A percentile compares a stretch with the other conserved stretches of the same genome.
Conservation (phyloP, 2,329 filamentous ascomycete genomes). For the Cercospora brassicicola region DNA sequence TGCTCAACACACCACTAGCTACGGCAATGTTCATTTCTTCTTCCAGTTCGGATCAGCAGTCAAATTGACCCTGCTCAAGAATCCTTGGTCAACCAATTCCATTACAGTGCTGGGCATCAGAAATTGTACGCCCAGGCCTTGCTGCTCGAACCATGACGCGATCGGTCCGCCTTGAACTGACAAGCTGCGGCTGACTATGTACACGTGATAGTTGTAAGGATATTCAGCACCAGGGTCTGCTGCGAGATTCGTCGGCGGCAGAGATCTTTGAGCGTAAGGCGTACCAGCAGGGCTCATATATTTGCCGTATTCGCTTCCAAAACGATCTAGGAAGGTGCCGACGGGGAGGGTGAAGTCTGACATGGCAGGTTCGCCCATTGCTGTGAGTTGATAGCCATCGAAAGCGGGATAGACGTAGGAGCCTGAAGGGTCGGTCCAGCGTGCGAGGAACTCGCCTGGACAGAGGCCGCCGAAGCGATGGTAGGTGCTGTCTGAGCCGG, state of each 20-base stretch:
- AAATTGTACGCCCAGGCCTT: constrained; percentile 14
- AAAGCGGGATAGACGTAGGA: constrained; percentile 12
- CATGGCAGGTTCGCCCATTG: constrained; percentile 5
- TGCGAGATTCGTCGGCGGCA: constrained; percentile 13
- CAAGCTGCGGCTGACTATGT: constrained; percentile 9
- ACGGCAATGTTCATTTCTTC: background rate
- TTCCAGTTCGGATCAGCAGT: constrained; percentile 15
- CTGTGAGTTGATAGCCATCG: constrained; percentile 15
- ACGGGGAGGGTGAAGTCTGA: constrained; percentile 7
- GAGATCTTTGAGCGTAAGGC: constrained; percentile 8
- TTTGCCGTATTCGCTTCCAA: constrained; percentile 14
- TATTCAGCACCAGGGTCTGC: constrained; percentile 9
- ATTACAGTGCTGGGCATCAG: constrained; percentile 9
- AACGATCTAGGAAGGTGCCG: constrained; percentile 16
- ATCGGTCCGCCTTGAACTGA: constrained; percentile 11
- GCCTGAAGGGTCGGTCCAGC: constrained; percentile 12
- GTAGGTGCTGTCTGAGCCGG: constrained; percentile 16
- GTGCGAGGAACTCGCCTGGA: constrained; percentile 16
- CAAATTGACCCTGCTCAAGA: constrained; percentile 12
- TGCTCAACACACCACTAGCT: background rate
- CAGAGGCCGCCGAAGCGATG: constrained; percentile 18
- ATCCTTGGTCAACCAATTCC: constrained; percentile 11
- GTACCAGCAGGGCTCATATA: constrained; percentile 13
- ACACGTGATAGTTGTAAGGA: constrained; percentile 18
- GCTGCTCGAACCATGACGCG: constrained; percentile 14